These are phyloP conservation scores for Dictyophora rubrovolvata DNA, from an alignment of 768 basidiomycete genomes.

Conservation along the genomic window DNA sequence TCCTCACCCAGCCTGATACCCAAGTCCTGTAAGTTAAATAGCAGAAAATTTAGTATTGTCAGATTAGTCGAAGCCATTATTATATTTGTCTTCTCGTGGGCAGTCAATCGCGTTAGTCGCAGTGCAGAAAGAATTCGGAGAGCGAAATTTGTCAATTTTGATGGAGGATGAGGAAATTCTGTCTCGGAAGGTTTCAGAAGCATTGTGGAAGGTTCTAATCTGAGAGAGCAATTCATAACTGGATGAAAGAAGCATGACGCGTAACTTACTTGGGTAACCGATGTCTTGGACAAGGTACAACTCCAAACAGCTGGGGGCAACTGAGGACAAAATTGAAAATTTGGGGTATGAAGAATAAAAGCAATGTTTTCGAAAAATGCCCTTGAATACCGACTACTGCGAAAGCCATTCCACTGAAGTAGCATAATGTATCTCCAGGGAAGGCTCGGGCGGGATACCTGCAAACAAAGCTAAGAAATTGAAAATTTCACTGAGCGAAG, in stretches of 20 bases:
- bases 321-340: slow-evolving; percentile 96
- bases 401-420: slow-evolving; percentile 97
- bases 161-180: slow-evolving; percentile 48
- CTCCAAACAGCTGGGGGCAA: slow-evolving; percentile 87
- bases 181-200: slow-evolving; percentile 70
- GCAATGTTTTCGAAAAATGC: slow-evolving; percentile 93
- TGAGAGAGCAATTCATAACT: slow-evolving; percentile 21
- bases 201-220: slow-evolving; percentile 66
- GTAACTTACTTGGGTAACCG: slow-evolving; percentile 70
- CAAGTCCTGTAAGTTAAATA: slow-evolving; percentile 77
- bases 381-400: slow-evolving; percentile 95
- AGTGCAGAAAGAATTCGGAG: slow-evolving; percentile 53
- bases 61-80: slow-evolving; percentile 77
- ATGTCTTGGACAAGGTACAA: slow-evolving; percentile 92
- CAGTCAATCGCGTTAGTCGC: slow-evolving; percentile 55
- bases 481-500: neutral
- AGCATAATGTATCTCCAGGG: slow-evolving; percentile 95
- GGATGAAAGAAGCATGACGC: neutral
- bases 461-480: neutral
- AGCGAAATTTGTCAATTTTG: slow-evolving; percentile 39
- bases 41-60: slow-evolving; percentile 81
- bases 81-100: slow-evolving; percentile 40
- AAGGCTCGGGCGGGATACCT: slow-evolving; percentile 97
- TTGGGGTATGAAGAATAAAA: slow-evolving; percentile 95
- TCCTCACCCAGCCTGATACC: slow-evolving; percentile 44